Conservation (phyloP, 495 filamentous ascomycete species). For the Tuber calosporum region DNA sequence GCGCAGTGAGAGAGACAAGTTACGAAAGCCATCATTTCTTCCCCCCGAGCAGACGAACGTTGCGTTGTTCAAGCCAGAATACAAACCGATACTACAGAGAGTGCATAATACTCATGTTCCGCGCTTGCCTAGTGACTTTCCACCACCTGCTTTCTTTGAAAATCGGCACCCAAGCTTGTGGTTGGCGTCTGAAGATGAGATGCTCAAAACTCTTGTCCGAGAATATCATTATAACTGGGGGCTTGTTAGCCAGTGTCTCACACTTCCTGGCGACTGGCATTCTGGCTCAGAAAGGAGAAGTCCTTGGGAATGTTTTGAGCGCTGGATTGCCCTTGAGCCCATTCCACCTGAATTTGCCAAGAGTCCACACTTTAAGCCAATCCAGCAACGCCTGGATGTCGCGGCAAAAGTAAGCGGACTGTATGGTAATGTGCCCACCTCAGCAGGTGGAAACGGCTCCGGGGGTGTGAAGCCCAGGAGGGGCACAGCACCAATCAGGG, state of each 20-base stretch:
- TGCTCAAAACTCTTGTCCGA: slow-evolving; percentile 71
- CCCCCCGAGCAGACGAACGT: slow-evolving; percentile 68
- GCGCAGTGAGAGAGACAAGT: slow-evolving; percentile 43
- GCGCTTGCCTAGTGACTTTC: slow-evolving; percentile 91
- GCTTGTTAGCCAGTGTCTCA: slow-evolving; percentile 71
- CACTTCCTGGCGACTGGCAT: slow-evolving; percentile 63
- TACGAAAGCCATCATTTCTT: slow-evolving; percentile 47
- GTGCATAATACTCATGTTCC: slow-evolving; percentile 90
- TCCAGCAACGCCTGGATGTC: slow-evolving; percentile 40
- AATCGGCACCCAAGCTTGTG: slow-evolving; percentile 77
- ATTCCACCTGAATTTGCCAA: slow-evolving; percentile 85
- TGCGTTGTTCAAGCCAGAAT: slow-evolving; percentile 81
- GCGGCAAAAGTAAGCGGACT: slow-evolving; percentile 28
- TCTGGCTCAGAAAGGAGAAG: slow-evolving; percentile 84
- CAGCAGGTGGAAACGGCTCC: slow-evolving; percentile 20
- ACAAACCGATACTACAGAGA: slow-evolving; percentile 80
- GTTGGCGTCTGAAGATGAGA: slow-evolving; percentile 82
- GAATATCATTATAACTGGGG: slow-evolving; percentile 98
- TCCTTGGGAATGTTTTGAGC: slow-evolving; percentile 97
- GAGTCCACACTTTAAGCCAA: slow-evolving; percentile 69
- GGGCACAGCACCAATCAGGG: slow-evolving; percentile 48
- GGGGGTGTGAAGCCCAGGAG: slow-evolving; percentile 32
- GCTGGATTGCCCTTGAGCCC: slow-evolving; percentile 85
- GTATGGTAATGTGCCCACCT: slow-evolving; percentile 23
- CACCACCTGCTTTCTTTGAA: slow-evolving; percentile 81